Evolutionary conservation across 495 filamentous ascomycete genomes (phyloP), one percentile per base, ranked within the genome.

Genomic region (Glonium stellatum): DNA sequence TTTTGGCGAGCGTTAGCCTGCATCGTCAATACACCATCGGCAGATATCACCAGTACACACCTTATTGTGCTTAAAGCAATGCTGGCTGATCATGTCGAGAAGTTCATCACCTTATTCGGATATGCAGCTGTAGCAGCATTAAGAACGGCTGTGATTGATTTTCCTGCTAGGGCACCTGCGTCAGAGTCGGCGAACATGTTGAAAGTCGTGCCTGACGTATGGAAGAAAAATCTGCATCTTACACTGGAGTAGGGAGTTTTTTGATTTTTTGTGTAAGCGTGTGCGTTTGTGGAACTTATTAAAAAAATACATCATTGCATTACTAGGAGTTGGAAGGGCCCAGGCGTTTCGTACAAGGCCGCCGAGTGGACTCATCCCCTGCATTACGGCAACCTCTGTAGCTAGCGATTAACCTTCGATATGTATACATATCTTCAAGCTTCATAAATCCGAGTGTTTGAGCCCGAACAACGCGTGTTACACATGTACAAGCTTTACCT

Each of bases 1-100:
- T 97, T 90, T 72, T 99, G 93, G 93, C 69, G 75, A 10, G 75
- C 85, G 0, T 73, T 97, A 65, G 80, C 88, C 4, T 78, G 77
- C 37, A 87, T 97, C 48, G 71, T 89, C 63, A 87, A 87, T 67
- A 84, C 88, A 0, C 85, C 90, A 0, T 59, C 83, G 0, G 62
- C 72, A 1, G 79, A 88, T 49, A 76, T 90, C 12, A 87, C 84
- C 22, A 79, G 86, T 46, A 95, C 88, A 0, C 95, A 97, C 55
- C 84, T 86, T 58, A 77, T 87, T 19, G 80, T 92, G 4, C 80
- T 99, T 9, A 84, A 87, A 54, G 80, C 83, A 0, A 84, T 97
- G 80, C 76, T 97, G 11, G 80, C 87, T 23, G 79, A 81, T 15
- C 87, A 82, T 27, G 87, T 84, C 21, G 77, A 80, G 27, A 84